Evolutionary conservation across 2,329 filamentous ascomycete genomes (phyloP).

Genomic region (Aureobasidium namibiae): DNA sequence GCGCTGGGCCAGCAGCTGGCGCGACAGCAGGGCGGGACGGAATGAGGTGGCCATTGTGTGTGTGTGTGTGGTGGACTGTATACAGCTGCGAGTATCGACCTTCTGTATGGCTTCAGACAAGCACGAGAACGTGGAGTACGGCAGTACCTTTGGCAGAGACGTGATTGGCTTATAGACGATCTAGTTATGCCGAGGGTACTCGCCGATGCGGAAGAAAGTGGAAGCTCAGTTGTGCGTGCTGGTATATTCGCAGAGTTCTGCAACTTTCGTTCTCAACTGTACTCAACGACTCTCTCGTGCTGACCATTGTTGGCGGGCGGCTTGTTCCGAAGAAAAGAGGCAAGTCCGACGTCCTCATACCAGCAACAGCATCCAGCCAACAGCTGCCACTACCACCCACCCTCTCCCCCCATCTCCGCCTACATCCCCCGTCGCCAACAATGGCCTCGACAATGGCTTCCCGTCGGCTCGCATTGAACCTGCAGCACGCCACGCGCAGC

Average conservation of each 20-base stretch:
- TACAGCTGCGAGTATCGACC: neutral
- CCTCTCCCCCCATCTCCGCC: conserved; percentile 31
- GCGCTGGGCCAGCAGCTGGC: conserved; percentile 27
- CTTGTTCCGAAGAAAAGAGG: conserved; percentile 8
- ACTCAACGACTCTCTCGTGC: neutral
- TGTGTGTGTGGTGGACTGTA: conserved; percentile 5
- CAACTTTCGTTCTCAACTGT: neutral
- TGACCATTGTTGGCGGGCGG: neutral
- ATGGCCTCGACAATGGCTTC: conserved; percentile 66
- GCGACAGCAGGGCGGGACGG: conserved; percentile 25
- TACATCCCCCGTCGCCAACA: conserved; percentile 18
- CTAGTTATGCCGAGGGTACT: neutral
- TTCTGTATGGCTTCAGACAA: neutral
- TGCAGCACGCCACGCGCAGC: conserved; percentile 82
- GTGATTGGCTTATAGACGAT: neutral
- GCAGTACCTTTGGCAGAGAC: neutral
- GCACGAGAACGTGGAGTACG: neutral
- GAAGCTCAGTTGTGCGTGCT: neutral
- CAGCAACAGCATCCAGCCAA: conserved; percentile 26
- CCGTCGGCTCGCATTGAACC: conserved; percentile 91
- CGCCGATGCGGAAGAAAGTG: conserved; percentile 1
- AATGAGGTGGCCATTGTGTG: conserved; percentile 45
- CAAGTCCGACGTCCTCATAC: conserved; percentile 8
- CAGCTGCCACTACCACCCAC: conserved; percentile 21
- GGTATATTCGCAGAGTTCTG: neutral